A percentile compares a stretch with the other conserved stretches of the same genome.
These are phyloP conservation scores for Seiridium cupressi DNA, from an alignment of 2,329 filamentous ascomycete genomes.

Conservation along the genomic window DNA sequence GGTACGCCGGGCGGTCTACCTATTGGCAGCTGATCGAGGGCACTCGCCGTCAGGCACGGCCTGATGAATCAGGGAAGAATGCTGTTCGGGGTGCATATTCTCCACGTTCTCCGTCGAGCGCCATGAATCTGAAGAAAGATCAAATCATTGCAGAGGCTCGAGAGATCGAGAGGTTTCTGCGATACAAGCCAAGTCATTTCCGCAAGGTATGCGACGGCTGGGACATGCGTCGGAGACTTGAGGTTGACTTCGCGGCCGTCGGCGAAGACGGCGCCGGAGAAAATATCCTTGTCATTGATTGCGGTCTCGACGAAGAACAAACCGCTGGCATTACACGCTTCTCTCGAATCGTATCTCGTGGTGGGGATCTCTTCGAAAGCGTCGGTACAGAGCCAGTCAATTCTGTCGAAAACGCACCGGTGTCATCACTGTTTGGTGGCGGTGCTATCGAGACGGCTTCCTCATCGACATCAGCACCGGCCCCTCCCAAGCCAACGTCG, in stretches of 20 bases:
- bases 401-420: conserved; percentile 7
- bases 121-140: conserved; percentile 67
- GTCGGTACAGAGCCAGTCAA: conserved; percentile 7
- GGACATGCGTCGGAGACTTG: conserved; percentile 85
- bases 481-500: conserved; percentile 16
- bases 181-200: conserved; percentile 74
- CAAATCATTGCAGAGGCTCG: conserved; percentile 75
- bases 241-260: conserved; percentile 86
- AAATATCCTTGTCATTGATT: conserved; percentile 69
- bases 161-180: conserved; percentile 77
- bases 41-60: conserved; percentile 69
- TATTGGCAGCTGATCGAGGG: conserved; percentile 80
- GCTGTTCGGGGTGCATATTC: conserved; percentile 73
- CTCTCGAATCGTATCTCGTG: conserved; percentile 29
- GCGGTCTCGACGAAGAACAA: conserved; percentile 63
- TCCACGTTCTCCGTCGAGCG: conserved; percentile 73
- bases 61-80: conserved; percentile 71
- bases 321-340: conserved; percentile 43
- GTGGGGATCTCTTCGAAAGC: conserved; percentile 4
- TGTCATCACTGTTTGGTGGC: conserved; percentile 30
- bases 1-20: conserved; percentile 75
- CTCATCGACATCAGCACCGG: conserved; percentile 16
- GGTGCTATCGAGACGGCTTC: conserved; percentile 14
- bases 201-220: conserved; percentile 76
- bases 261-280: conserved; percentile 77